Evolutionary conservation across 768 basidiomycete species (phyloP).

Genomic region (Mycena albidolilacea): DNA sequence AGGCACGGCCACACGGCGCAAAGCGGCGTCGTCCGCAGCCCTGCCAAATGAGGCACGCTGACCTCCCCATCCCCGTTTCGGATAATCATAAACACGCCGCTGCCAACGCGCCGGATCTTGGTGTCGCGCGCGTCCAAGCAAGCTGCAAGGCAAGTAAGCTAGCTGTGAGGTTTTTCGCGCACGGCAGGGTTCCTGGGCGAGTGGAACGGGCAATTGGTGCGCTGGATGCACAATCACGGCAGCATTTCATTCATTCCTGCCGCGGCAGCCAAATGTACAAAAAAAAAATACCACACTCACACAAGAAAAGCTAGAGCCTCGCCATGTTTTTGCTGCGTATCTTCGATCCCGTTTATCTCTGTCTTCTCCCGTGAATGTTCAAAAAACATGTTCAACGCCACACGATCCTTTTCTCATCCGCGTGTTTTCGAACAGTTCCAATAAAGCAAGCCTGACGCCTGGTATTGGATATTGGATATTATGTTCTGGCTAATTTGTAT

Average conservation of each 20-base stretch:
- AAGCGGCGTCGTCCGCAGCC: not conserved
- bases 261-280: conserved; percentile 20
- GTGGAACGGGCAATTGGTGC: conserved; percentile 6
- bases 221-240: conserved; percentile 14
- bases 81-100: conserved; percentile 19
- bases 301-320: not conserved
- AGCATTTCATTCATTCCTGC: conserved; percentile 9
- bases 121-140: not conserved
- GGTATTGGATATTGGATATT: conserved; percentile 13
- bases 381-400: not conserved
- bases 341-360: conserved; percentile 17
- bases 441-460: conserved; percentile 27
- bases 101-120: conserved; percentile 27
- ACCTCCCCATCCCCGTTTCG: conserved; percentile 23
- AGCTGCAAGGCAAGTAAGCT: conserved; percentile 1
- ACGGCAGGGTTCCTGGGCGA: not conserved
- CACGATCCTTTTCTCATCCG: not conserved
- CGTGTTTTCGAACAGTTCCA: conserved; percentile 4
- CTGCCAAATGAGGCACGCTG: conserved; percentile 29
- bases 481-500: conserved; percentile 1
- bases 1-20: not conserved
- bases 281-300: conserved; percentile 10
- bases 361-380: conserved; percentile 34
- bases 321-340: conserved; percentile 4
- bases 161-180: not conserved